Evolutionary conservation across 495 filamentous ascomycete species (phyloP), one percentile per base, ranked within the genome.

Genomic region (Ramalina peruviana): DNA sequence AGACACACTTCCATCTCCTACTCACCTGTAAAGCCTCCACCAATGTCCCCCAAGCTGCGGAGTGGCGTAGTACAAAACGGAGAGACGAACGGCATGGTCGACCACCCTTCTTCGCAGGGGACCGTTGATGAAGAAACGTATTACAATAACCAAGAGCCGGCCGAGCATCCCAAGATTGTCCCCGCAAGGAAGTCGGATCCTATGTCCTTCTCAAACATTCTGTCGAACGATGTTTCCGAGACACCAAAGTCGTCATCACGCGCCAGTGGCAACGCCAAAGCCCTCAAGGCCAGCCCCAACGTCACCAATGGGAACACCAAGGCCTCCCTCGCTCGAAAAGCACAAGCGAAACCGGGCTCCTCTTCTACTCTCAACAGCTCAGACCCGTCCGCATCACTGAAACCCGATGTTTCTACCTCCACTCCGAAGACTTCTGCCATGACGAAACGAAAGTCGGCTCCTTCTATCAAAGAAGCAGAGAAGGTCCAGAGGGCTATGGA

Each of bases 181-280:
- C 71, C 79, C 30, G 71, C 78, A 48, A 77, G 83, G 54, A 76
- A 81, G 46, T 78, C 80, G 17, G 82, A 89, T 65, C 83, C 88
- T 13, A 94, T 94, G 88, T 86, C 86, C 3, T 87, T 94, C 56
- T 87, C 86, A 30, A 92, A 84, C 60, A 93, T 94, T 49, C 76
- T 94, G 36, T 88, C 86, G 1, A 81, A 74, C 51, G 75, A 83
- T 21, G 65, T 72, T 16, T 64, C 71, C 59, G 85, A 86, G 40
- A 73, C 78, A 25, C 62, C 71, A 26, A 52, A 48, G n/a, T 17
- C 54, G 40, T 25, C 55, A 17, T 54, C 57, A 6, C 49, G 53
- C 10, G 47, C 56, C 15, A 49, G 57, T 12, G 47, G 60, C 13
- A 21, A 51, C 36, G 19, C 45, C 4, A 60, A 58, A 40, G 55